Percentiles rank a stretch among this genome's conserved stretches.
Conservation (phyloP, 78 protist species). For the Dictyostelium brefeldianum region DNA sequence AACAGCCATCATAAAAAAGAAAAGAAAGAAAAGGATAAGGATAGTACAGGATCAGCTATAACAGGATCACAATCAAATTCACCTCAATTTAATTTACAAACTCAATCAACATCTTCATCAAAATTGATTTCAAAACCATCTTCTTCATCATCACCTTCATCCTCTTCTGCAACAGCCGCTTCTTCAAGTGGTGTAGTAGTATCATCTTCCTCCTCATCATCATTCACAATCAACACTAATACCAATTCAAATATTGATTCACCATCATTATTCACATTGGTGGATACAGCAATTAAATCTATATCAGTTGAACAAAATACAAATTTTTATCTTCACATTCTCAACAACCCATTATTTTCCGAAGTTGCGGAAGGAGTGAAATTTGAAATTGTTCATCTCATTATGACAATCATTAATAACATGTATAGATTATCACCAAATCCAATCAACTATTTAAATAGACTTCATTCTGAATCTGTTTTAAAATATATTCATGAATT, state of each 20-base stretch:
- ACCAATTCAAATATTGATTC: neutral
- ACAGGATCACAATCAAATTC: neutral
- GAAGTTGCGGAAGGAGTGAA: neutral
- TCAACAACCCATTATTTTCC: neutral
- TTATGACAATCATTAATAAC: conserved; percentile 25
- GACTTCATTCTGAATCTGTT: conserved; percentile 39
- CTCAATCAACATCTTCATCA: neutral
- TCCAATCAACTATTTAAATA: conserved; percentile 44
- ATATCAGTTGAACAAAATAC: neutral
- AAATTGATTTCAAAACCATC: neutral
- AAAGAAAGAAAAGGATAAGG: neutral
- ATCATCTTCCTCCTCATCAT: neutral
- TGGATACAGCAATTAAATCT: conserved; percentile 45
- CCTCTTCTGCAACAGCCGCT: neutral
- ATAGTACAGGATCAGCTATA: neutral
- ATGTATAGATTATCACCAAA: conserved; percentile 63
- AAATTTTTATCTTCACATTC: conserved; percentile 34
- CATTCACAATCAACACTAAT: neutral
- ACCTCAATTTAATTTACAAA: conserved; percentile 14
- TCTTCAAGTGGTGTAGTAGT: no score
- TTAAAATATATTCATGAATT: conserved; percentile 17
- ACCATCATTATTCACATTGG: conserved; percentile 56
- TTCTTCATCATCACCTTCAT: conserved; percentile 1
- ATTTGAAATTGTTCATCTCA: neutral
- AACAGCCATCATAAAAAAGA: neutral